Base-by-base conservation (phyloP, 495 filamentous ascomycete species). In the Talaromyces wortmannii region DNA sequence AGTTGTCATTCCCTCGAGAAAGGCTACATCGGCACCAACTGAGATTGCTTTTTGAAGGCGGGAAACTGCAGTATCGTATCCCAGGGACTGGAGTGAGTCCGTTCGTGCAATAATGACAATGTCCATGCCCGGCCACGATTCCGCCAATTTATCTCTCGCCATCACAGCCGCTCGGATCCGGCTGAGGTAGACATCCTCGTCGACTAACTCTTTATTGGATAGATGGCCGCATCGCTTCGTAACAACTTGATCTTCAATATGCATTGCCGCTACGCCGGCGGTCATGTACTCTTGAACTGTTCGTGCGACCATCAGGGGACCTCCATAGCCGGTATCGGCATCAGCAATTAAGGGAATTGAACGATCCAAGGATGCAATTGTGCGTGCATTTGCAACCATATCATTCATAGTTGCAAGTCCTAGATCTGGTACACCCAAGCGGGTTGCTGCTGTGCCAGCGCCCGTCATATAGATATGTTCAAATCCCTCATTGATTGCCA, bases 41-140 rank as follows among this genome's bases (percentile, higher is more conserved):
- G 67, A 62, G 6, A 69, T 60, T 6, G 79, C 79, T 0, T 68
- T 72, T 55, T 67, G 63, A 17, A 83, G 58, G 12, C 81, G 61
- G 0, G 43, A 15, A 6, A 82, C 50, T 0, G 77, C 78, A 52
- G 74, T 79, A 0, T 80, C 77, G 48, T 76, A 83, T 2, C 81
- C 80, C 10, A 61, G 63, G 2, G 60, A 59, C 64, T 81, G 78
- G 29, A 78, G 63, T 2, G 79, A 76, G 53, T 84, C 81, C 0
- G 80, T 83, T 15, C 80, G 72, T 16, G 81, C 82, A 53, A 85
- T 82, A 50, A 85, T 69, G 7, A 82, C 73, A 55, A 83, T 78
- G 44, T 81, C 78, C 8, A 46, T 46, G 10, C 44, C 44, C 10
- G 44, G 44, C 44, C 44, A 46, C 15, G 44, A 12, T 5, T 63